Evolutionary conservation across 192 early-diverging fungal species (phyloP), one percentile per base, ranked within the genome.

Genomic region (Coemansia furcata): DNA sequence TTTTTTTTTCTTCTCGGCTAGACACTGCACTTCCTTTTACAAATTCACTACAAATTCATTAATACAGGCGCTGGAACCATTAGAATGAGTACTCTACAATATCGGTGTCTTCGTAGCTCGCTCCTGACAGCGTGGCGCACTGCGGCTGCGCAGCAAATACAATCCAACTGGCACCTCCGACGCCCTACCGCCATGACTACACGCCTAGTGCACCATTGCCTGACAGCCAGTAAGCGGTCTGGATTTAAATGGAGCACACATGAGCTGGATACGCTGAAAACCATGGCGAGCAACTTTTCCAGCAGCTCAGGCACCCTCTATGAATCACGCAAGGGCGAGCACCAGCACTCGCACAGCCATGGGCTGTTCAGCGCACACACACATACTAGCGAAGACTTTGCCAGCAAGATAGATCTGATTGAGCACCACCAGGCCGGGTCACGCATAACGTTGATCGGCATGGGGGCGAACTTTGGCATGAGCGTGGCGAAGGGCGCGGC

Each of bases 401-500:
- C 72, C 3, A 52, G 63, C 54, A 80, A 80, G 63, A 72, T 72
- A 15, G 71, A 75, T 21, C 54, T 81, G 42, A 54, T 81, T n/a
- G 78, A 81, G 61, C 78, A 81, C 52, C 71, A 76, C 58, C 50
- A 85, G 75, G 74, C 82, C 23, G 89, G 89, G n/a, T 84, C 86
- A 32, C 86, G 87, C 3, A 89, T 90, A 42, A 90, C 89, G 15
- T 66, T 90, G 19, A 82, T 89, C 21, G 89, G 89, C n/a, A 80
- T 90, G 66, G 86, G 70, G 2, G 82, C 87, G 4, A 90, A 90
- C 68, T 58, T 90, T 39, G 83, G 85, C 0, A 76, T 90, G 68
- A 85, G 85, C 11, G 80, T 84, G 55, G 71, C 83, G 29, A 90
- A 90, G 67, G 89, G 89, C 17, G 59, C 82, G n/a, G 89, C 88